phyloP scores from a whole-genome alignment of 257 asterid genomes.

The Solanum corneliomulleri region DNA sequence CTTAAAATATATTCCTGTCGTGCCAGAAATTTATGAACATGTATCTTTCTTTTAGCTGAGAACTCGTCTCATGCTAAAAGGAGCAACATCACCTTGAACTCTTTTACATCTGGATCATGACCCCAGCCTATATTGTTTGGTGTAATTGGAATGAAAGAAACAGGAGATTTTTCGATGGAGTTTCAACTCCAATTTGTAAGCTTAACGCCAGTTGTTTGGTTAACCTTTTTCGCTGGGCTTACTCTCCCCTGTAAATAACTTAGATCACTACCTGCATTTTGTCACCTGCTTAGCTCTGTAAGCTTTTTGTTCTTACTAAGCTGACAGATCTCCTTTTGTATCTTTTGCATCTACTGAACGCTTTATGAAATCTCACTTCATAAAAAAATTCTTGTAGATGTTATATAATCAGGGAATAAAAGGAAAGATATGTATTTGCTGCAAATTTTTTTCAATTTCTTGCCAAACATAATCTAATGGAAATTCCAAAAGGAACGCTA shows the following conservation, averaged over 20 bases:
- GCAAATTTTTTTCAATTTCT: not conserved
- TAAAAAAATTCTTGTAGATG: not conserved
- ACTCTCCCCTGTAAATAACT: not conserved
- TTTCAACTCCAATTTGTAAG: not conserved
- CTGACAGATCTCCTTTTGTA: not conserved
- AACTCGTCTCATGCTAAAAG: not conserved
- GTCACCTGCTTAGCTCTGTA: not conserved
- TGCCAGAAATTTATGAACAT: not conserved
- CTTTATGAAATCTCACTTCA: not conserved
- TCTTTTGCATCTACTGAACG: not conserved
- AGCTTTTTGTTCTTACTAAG: not conserved
- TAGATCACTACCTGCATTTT: not conserved
- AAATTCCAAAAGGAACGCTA: not conserved
- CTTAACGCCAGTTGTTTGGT: not conserved
- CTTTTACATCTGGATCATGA: not conserved
- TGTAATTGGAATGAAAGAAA: not conserved
- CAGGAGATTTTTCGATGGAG: not conserved
- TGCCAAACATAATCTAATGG: not conserved
- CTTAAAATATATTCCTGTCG: not conserved
- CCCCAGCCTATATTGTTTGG: not conserved
- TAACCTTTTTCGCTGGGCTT: not conserved
- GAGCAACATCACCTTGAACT: not conserved
- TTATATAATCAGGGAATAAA: not conserved
- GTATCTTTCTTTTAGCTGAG: not conserved
- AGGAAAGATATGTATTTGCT: not conserved